Conservation (phyloP, 2,329 filamentous ascomycete species). For the Dothiorella sarmentorum region DNA sequence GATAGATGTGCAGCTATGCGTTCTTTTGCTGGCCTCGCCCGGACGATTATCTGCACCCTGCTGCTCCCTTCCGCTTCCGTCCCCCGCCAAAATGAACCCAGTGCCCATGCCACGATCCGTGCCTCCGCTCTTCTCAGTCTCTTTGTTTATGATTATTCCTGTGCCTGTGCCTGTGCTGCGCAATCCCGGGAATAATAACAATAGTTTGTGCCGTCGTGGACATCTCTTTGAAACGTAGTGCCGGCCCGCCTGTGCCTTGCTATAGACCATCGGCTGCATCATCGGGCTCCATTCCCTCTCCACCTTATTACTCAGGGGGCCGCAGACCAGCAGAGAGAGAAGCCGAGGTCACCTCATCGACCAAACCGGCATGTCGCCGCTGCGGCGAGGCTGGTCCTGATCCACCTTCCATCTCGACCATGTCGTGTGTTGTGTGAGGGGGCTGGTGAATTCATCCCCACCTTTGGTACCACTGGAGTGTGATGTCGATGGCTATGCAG, state of each 20-base stretch:
- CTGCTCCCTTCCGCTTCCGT: constrained; percentile 4
- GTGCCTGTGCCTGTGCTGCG: no score
- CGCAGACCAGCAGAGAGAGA: background rate
- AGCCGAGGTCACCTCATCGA: constrained; percentile 1
- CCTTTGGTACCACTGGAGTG: no score
- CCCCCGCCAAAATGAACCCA: background rate
- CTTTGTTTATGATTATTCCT: no score
- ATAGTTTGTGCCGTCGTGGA: background rate
- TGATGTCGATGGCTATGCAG: no score
- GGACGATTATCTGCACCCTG: constrained; percentile 5
- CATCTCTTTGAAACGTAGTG: background rate
- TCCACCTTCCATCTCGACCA: no score
- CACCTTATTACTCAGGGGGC: background rate
- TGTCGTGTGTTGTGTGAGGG: no score
- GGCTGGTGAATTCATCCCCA: no score
- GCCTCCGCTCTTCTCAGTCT: background rate
- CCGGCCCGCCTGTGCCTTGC: background rate
- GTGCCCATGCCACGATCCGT: background rate
- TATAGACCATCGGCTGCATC: background rate
- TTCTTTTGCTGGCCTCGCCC: constrained; percentile 1
- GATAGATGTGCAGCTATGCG: background rate
- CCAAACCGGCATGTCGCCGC: background rate
- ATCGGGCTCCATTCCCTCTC: background rate
- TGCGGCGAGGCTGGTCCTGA: no score
- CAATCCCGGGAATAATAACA: background rate